Conservation (phyloP, 495 filamentous ascomycete genomes). For the Friedmanniomyces endolithicus region DNA sequence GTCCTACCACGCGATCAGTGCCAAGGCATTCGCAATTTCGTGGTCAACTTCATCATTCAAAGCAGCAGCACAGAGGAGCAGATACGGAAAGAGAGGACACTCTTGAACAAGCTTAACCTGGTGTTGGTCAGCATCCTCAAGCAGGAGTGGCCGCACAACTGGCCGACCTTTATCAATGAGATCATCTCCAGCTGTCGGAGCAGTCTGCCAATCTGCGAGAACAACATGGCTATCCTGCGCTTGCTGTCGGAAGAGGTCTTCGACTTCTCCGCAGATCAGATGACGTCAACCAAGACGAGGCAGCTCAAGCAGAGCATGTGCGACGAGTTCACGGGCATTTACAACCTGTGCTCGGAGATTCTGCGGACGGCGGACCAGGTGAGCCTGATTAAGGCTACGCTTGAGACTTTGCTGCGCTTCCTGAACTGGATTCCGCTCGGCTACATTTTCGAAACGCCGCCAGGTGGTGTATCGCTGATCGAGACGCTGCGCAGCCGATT, state of each 20-base stretch:
- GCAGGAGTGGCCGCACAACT: constrained; percentile 99
- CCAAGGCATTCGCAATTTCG: constrained; percentile 95
- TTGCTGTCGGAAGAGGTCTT: constrained; percentile 96
- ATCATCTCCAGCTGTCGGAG: constrained; percentile 92
- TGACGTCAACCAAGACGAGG: constrained; percentile 91
- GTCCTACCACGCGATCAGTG: constrained; percentile 91
- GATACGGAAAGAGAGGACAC: constrained; percentile 63
- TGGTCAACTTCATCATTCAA: constrained; percentile 94
- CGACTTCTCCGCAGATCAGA: constrained; percentile 94
- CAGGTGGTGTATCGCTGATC: constrained; percentile 48
- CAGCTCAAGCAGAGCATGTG: constrained; percentile 98
- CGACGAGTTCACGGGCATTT: constrained; percentile 92
- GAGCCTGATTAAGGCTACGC: constrained; percentile 79
- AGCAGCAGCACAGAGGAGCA: constrained; percentile 78
- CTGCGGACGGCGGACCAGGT: constrained; percentile 76
- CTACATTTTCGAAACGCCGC: constrained; percentile 91
- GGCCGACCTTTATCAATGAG: constrained; percentile 99
- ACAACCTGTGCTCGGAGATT: constrained; percentile 90
- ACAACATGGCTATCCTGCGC: constrained; percentile 98
- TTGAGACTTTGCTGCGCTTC: constrained; percentile 89
- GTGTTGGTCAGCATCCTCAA: constrained; percentile 95
- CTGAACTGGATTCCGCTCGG: constrained; percentile 98
- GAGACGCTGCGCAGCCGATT: constrained; percentile 85
- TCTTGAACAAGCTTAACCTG: constrained; percentile 95
- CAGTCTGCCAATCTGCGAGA: constrained; percentile 93